A percentile compares a stretch with the other conserved stretches of the same genome.
Conservation (phyloP, 441 rosid genomes). For the Caryocar brasiliense region DNA sequence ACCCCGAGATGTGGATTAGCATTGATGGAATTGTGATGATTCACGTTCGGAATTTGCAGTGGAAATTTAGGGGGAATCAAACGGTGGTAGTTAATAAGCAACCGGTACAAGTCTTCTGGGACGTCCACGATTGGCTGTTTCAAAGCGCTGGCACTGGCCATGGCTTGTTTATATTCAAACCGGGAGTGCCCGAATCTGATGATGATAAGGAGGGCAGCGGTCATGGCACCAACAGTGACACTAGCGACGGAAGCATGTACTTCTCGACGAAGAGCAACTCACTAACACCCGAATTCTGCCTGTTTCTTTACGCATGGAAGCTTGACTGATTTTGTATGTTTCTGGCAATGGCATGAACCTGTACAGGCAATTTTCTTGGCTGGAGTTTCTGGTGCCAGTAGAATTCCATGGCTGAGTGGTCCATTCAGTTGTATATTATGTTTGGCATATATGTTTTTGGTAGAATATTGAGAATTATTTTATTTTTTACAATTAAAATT, state of each 20-base stretch:
- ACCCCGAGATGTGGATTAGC: constrained; percentile 33
- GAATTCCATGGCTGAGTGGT: no score
- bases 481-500: no score
- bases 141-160: constrained; percentile 10
- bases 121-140: constrained; percentile 29
- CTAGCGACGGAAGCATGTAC: constrained; percentile 14
- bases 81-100: constrained; percentile 20
- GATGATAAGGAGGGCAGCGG: constrained; percentile 15
- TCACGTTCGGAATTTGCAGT: constrained; percentile 24
- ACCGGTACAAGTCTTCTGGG: constrained; percentile 26
- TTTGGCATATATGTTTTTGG: no score
- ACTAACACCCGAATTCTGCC: constrained; percentile 14
- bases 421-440: no score
- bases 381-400: no score
- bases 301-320: constrained; percentile 24
- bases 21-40: constrained; percentile 22
- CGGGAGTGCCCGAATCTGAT: constrained; percentile 11
- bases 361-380: no score
- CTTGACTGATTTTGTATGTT: no score
- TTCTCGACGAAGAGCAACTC: constrained; percentile 17
- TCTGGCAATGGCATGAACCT: no score
- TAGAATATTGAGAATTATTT: no score
- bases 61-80: constrained; percentile 31
- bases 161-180: constrained; percentile 25
- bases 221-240: not conserved